Conservation (phyloP, 306 rosid genomes). For the Castanospermum australe region DNA sequence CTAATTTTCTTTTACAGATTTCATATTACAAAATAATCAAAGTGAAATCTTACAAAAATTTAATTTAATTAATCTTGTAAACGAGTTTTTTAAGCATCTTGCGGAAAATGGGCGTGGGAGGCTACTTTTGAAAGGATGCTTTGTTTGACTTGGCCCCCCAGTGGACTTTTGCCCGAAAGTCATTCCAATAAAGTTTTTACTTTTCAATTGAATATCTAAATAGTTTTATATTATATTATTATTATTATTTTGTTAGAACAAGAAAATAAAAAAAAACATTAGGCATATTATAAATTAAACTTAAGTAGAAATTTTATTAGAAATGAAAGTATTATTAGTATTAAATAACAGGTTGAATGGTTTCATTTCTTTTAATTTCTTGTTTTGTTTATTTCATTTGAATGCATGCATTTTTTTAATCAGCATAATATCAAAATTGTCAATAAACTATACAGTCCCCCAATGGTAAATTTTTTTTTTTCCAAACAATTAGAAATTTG, state of each 20-base stretch:
- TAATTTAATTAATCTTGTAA: neutral
- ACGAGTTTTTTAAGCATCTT: neutral
- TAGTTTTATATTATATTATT: no score
- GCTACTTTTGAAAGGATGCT: neutral
- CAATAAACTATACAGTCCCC: no score
- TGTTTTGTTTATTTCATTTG: no score
- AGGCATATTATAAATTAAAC: neutral
- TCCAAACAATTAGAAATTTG: no score
- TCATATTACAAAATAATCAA: neutral
- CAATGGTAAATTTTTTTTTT: no score
- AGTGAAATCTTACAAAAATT: neutral
- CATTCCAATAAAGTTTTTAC: neutral
- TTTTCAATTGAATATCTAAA: neutral
- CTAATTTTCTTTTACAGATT: neutral
- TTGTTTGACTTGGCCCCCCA: slow-evolving; percentile 13
- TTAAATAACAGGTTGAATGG: no score
- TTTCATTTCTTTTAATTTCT: no score
- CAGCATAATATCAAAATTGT: no score
- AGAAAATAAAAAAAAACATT: neutral
- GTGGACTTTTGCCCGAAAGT: neutral
- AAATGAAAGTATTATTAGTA: no score
- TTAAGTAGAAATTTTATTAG: no score
- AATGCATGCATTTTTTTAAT: no score
- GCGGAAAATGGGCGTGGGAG: neutral
- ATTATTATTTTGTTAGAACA: neutral